A percentile compares a stretch with the other conserved stretches of the same genome.
Conservation (phyloP, 345 rosid species). For the Moringa oleifera region DNA sequence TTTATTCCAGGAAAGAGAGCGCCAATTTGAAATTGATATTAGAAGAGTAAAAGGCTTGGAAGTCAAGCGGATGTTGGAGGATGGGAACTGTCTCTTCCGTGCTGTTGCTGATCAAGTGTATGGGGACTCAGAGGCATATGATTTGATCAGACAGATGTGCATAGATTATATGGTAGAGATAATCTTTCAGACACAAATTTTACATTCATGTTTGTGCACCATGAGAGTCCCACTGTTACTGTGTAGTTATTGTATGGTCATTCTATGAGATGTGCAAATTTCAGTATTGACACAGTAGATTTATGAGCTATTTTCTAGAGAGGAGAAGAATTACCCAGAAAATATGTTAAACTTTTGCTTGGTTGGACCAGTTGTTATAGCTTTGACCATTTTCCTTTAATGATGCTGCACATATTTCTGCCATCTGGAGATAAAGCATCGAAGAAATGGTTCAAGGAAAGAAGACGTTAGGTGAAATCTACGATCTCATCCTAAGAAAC, state of each 20-base stretch:
- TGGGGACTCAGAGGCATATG: slow-evolving; percentile 86
- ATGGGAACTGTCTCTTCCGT: slow-evolving; percentile 96
- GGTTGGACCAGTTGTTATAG: background rate
- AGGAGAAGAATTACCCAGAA: too few relatives aligned
- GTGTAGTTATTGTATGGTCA: background rate
- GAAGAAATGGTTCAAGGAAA: too few relatives aligned
- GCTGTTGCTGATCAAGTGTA: slow-evolving; percentile 99
- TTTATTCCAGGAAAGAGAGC: slow-evolving; percentile 77
- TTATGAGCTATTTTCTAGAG: background rate
- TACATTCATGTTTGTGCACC: background rate
- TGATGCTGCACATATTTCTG: too few relatives aligned
- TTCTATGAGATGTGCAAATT: background rate
- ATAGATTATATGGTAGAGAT: slow-evolving; percentile 85
- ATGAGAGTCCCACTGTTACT: background rate
- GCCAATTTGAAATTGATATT: slow-evolving; percentile 83
- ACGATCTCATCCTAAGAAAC: too few relatives aligned
- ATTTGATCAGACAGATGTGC: slow-evolving; percentile 83
- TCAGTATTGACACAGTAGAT: too few relatives aligned
- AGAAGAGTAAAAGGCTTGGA: slow-evolving; percentile 72
- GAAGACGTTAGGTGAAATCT: too few relatives aligned
- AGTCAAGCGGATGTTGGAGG: slow-evolving; percentile 92
- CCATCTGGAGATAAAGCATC: too few relatives aligned
- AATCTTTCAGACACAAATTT: background rate
- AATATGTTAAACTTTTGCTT: background rate
- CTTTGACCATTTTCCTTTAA: background rate